Evolutionary conservation across 306 rosid species (phyloP).

Genomic region (Arachis hypogaea): DNA sequence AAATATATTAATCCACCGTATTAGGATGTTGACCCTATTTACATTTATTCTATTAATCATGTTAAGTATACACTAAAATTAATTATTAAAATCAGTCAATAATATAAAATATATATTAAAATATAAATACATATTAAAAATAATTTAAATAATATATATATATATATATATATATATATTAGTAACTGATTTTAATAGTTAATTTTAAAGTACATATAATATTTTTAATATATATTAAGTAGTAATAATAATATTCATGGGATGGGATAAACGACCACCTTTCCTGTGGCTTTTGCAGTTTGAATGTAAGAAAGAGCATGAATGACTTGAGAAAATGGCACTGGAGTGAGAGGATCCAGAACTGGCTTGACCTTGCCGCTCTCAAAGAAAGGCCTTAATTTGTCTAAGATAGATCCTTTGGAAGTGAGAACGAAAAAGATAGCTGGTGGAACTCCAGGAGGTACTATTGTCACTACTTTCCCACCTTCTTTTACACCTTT

Average conservation of each 20-base stretch:
- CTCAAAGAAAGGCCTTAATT: constrained; percentile 63
- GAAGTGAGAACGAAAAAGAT: constrained; percentile 46
- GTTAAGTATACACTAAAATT: too few species aligned
- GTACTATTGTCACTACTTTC: constrained; percentile 54
- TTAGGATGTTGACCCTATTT: too few species aligned
- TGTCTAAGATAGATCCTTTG: constrained; percentile 53
- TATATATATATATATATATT: too few species aligned
- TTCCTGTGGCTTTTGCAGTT: constrained; percentile 62
- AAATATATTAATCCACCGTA: too few species aligned
- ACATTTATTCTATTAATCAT: too few species aligned
- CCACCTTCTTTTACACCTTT: constrained; percentile 76
- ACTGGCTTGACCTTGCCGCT: constrained; percentile 78
- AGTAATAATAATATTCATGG: constrained; percentile 35
- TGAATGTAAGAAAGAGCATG: constrained; percentile 64
- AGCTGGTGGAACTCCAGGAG: constrained; percentile 47
- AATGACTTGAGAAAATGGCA: constrained; percentile 61
- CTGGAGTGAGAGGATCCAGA: constrained; percentile 60
- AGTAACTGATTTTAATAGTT: too few species aligned
- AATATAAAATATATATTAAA: too few species aligned
- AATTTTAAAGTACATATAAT: too few species aligned
- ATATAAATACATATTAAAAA: too few species aligned
- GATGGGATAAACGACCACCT: constrained; percentile 63
- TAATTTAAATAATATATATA: too few species aligned
- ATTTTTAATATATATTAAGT: too few species aligned
- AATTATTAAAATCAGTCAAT: too few species aligned